Evolutionary conservation across 768 basidiomycete species (phyloP).

Genomic region (Agrocybe pediades): DNA sequence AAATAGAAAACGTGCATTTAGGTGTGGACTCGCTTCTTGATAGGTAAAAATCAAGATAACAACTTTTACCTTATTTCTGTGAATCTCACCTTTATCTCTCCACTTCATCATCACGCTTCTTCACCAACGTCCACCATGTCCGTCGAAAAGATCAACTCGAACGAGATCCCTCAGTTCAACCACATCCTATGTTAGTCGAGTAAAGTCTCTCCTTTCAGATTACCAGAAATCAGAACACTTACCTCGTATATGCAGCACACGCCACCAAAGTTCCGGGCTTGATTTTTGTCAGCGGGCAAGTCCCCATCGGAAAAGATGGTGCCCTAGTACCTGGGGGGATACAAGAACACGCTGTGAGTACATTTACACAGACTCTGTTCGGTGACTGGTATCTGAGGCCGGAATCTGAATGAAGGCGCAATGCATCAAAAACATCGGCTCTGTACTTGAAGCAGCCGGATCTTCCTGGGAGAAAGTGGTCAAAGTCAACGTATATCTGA

Average conservation of each 20-base stretch:
- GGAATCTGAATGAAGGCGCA: conserved; percentile 41
- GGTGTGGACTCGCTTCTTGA: too few relatives aligned
- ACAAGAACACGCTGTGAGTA: conserved; percentile 57
- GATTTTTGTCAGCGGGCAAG: conserved; percentile 64
- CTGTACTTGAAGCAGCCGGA: conserved; percentile 53
- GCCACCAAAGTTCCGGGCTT: conserved; percentile 58
- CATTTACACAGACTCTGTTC: background rate
- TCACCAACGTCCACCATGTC: conserved; percentile 34
- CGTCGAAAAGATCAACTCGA: conserved; percentile 57
- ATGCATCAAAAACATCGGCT: conserved; percentile 55
- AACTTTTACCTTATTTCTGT: too few relatives aligned
- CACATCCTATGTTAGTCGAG: conserved; percentile 50
- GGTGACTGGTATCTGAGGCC: background rate
- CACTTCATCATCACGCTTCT: background rate
- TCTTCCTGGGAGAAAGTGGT: conserved; percentile 63
- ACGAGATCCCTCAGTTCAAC: conserved; percentile 42
- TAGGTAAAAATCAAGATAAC: too few relatives aligned
- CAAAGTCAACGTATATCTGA: conserved; percentile 61
- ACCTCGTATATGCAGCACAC: conserved; percentile 39
- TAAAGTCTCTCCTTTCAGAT: conserved; percentile 6
- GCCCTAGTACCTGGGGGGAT: conserved; percentile 57
- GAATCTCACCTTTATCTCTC: too few relatives aligned
- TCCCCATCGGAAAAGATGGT: conserved; percentile 50
- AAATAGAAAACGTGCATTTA: too few relatives aligned
- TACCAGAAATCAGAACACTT: background rate